Evolutionary conservation across 768 basidiomycete species (phyloP), one percentile per base, ranked within the genome.

Genomic region (Trametes cubensis): DNA sequence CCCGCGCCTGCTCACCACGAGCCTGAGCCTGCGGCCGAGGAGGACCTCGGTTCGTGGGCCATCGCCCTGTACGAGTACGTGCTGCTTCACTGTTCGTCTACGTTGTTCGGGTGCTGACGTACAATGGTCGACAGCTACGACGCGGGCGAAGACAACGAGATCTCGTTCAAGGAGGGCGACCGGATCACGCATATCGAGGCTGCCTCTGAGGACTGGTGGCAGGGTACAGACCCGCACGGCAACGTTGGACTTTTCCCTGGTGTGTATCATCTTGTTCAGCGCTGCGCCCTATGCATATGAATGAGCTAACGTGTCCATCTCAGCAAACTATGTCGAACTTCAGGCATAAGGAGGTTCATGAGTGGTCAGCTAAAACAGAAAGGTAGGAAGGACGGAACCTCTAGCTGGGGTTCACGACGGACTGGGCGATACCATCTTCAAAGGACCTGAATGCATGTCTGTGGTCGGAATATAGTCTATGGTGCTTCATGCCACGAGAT

Each of bases 171-270:
- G 30, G 94, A 94, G 72, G 92, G 92, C 26, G 94, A 95, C 39
- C 76, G 79, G 58, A 91, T 97, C 70, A 80, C 78, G 18, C 80
- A 89, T 58, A 90, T 97, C 55, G 90, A 93, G 69, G 85, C 88
- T 55, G 86, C 85, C 6, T 87, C 85, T 10, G 92, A 93, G n/a
- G 92, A 92, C 66, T 94, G 92, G 93, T 94, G 92, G 92, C 80
- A 86, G 64, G 92, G 92, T 3, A 83, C 75, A 67, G 82, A 84
- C 66, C 51, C 71, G 34, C 71, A 78, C 56, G 88, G 88, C 1
- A 76, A 83, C 41, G 69, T 78, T 51, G 92, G 91, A 21, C 76
- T 91, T 69, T 92, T 92, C 83, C 90, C 91, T 65, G 88, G 89
- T 90, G 65, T 45, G 84, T 75, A 11, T 1, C 21, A 2, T 23